phyloP scores from a whole-genome alignment of 176 grass and related monocot genomes.

The Aegilops umbellulata region DNA sequence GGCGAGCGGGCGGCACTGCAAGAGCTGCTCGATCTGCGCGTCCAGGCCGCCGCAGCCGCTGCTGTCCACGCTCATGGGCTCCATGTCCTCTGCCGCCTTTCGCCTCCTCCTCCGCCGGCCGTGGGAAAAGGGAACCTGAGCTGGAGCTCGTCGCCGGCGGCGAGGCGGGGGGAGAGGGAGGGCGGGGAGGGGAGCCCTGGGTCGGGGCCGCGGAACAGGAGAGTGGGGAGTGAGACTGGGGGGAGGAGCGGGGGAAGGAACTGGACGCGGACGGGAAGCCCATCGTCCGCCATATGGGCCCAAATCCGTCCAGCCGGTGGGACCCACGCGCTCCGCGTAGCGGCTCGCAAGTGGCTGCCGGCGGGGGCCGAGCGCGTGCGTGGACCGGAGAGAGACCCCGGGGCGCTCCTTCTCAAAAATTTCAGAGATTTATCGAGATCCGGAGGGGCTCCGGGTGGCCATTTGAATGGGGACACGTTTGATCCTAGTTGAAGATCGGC shows the following conservation, averaged over 20 bases:
- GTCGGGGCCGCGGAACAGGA: constrained; percentile 1
- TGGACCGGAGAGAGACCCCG: background rate
- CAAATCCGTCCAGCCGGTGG: background rate
- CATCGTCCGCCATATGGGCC: constrained; percentile 17
- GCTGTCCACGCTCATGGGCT: constrained; percentile 53
- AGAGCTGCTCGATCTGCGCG: constrained; percentile 91
- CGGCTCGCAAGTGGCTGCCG: constrained; percentile 14
- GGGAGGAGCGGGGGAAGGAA: background rate
- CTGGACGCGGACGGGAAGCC: constrained; percentile 15
- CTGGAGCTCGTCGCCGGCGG: constrained; percentile 38
- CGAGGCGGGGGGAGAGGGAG: background rate
- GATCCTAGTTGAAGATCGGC: no score
- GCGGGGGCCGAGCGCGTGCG: background rate
- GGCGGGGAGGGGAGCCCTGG: background rate
- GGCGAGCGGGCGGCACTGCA: constrained; percentile 97
- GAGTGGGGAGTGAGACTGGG: constrained; percentile 17
- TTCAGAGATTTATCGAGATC: no score
- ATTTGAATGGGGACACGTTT: no score
- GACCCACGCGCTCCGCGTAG: constrained; percentile 1
- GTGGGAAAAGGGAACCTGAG: constrained; percentile 28
- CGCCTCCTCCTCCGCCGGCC: background rate
- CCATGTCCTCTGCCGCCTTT: constrained; percentile 15
- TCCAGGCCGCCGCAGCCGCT: constrained; percentile 67
- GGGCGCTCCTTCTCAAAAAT: background rate
- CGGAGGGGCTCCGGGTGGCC: no score